A percentile compares a stretch with the other conserved stretches of the same genome.
These are phyloP conservation scores for Rhodotorula toruloides DNA, from an alignment of 768 basidiomycete species.

Conservation along the genomic window DNA sequence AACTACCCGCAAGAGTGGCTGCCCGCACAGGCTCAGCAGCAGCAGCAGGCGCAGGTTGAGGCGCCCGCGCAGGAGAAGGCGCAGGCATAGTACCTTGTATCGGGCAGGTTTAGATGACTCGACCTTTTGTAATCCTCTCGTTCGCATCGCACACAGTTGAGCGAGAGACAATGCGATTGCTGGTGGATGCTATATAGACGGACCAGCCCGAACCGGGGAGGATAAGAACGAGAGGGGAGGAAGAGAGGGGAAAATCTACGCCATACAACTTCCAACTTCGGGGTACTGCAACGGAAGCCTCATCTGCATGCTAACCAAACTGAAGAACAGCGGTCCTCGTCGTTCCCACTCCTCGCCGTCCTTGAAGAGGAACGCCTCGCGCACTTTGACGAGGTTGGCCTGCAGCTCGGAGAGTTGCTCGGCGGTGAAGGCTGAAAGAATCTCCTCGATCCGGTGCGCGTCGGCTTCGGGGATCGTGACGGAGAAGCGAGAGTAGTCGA, in stretches of 20 bases:
- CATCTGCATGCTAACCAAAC: conserved; percentile 47
- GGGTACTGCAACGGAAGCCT: conserved; percentile 45
- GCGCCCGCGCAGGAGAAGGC: background rate
- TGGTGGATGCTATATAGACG: no score
- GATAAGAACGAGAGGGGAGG: no score
- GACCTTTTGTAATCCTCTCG: no score
- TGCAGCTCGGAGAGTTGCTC: conserved; percentile 46
- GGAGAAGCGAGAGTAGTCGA: conserved; percentile 50
- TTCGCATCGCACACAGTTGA: no score
- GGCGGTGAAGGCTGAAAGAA: conserved; percentile 45
- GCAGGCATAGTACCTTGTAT: no score
- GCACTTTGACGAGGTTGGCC: conserved; percentile 46
- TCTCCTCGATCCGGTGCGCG: conserved; percentile 48
- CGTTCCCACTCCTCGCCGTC: conserved; percentile 45
- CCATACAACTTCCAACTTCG: conserved; percentile 16
- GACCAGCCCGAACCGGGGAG: no score
- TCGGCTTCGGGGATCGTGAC: conserved; percentile 47
- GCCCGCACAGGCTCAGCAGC: background rate
- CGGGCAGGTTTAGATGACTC: no score
- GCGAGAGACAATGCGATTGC: no score
- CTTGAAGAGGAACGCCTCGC: conserved; percentile 48
- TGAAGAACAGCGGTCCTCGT: conserved; percentile 48
- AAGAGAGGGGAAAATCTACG: no score
- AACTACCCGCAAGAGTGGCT: conserved; percentile 88
- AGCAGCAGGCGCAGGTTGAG: background rate